These are phyloP conservation scores for Sugiyamaella sp. DNA, from an alignment of 1,139 yeast species.

Conservation along the genomic window DNA sequence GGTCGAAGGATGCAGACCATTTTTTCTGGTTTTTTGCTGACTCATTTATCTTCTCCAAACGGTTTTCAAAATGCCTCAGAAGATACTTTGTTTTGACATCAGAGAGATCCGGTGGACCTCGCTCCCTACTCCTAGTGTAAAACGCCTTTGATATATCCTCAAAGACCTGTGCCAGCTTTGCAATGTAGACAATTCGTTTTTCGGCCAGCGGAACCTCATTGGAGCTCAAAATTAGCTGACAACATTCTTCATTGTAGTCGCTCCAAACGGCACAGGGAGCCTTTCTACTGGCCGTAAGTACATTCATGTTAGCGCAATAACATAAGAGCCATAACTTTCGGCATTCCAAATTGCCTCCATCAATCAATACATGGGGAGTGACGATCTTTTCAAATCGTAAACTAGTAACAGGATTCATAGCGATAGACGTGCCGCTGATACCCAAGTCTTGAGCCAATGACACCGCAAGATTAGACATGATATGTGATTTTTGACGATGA, in stretches of 20 bases:
- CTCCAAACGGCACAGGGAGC: slow-evolving; percentile 46
- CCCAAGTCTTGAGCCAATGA: slow-evolving; percentile 78
- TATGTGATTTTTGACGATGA: slow-evolving; percentile 74
- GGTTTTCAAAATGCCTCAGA: slow-evolving; percentile 33
- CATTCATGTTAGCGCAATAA: slow-evolving; percentile 39
- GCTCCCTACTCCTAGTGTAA: slow-evolving; percentile 32
- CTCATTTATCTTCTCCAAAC: slow-evolving; percentile 25
- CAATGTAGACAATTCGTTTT: slow-evolving; percentile 56
- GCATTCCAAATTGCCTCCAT: slow-evolving; percentile 41
- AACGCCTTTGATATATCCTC: slow-evolving; percentile 54
- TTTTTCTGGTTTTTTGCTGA: slow-evolving; percentile 13
- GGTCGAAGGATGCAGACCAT: slow-evolving; percentile 15
- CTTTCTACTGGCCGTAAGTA: slow-evolving; percentile 38
- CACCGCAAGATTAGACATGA: slow-evolving; percentile 67
- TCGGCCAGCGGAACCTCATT: slow-evolving; percentile 27
- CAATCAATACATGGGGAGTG: slow-evolving; percentile 42
- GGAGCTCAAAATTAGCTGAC: slow-evolving; percentile 50
- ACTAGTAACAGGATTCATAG: slow-evolving; percentile 18
- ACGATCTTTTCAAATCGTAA: slow-evolving; percentile 41
- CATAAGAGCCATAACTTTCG: slow-evolving; percentile 41
- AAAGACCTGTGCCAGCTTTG: slow-evolving; percentile 59
- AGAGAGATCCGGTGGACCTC: slow-evolving; percentile 37
- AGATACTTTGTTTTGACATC: slow-evolving; percentile 34
- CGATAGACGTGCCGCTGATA: slow-evolving; percentile 49
- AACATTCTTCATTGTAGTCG: slow-evolving; percentile 65